These are phyloP conservation scores for Poronia punctata DNA, from an alignment of 495 filamentous ascomycete species.

Conservation along the genomic window DNA sequence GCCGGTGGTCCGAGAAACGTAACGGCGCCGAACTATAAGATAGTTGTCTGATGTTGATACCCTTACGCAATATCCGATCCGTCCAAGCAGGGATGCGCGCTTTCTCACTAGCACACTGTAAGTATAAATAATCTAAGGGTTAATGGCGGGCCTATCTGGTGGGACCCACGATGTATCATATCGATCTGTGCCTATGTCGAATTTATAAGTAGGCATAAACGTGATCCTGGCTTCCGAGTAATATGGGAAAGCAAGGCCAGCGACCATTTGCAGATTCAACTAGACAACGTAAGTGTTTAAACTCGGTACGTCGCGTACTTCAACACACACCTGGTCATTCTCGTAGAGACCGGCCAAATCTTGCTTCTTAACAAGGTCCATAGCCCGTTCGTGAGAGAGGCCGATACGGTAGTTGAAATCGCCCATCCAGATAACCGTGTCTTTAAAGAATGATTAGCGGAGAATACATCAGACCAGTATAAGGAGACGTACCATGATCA, in stretches of 20 bases:
- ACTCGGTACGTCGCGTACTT: not conserved
- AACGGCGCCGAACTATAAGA: slow-evolving; percentile 73
- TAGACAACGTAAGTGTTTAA: slow-evolving; percentile 26
- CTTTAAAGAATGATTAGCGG: slow-evolving; percentile 20
- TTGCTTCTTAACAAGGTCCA: slow-evolving; percentile 58
- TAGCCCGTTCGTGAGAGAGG: slow-evolving; percentile 69
- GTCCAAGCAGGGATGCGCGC: slow-evolving; percentile 94
- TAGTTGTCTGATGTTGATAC: slow-evolving; percentile 70
- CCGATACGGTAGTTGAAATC: slow-evolving; percentile 99
- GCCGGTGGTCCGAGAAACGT: slow-evolving; percentile 86
- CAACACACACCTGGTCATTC: slow-evolving; percentile 71
- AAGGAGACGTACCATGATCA: slow-evolving; percentile 56
- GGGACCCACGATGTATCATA: slow-evolving; percentile 92
- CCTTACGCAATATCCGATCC: slow-evolving; percentile 84
- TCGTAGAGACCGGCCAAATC: slow-evolving; percentile 78
- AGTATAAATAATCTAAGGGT: slow-evolving; percentile 2
- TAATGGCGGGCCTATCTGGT: not conserved
- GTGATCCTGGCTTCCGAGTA: slow-evolving; percentile 81
- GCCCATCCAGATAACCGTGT: slow-evolving; percentile 92
- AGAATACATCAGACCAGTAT: not conserved
- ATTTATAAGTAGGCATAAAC: slow-evolving; percentile 94
- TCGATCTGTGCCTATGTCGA: slow-evolving; percentile 73
- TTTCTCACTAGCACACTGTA: slow-evolving; percentile 62
- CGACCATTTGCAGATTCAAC: slow-evolving; percentile 95
- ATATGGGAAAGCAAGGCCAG: slow-evolving; percentile 78